Conservation (phyloP, 768 basidiomycete species). For the Russula dissimulans region DNA sequence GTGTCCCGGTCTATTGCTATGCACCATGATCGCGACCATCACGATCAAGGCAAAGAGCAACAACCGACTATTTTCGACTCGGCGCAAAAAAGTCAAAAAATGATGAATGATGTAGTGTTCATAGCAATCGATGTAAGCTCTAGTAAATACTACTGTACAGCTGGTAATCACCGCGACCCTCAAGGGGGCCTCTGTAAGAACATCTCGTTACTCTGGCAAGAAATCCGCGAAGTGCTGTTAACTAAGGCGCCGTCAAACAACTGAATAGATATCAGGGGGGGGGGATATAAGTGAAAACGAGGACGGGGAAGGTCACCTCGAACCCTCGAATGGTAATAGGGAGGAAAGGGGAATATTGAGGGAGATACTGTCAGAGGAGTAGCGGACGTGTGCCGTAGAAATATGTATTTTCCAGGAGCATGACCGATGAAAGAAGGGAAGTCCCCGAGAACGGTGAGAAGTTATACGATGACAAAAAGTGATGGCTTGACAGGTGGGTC, state of each 20-base stretch:
- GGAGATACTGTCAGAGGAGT: neutral
- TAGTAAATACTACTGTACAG: conserved; percentile 19
- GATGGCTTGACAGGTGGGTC: conserved; percentile 10
- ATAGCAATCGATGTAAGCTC: conserved; percentile 18
- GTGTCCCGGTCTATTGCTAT: neutral
- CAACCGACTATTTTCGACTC: neutral
- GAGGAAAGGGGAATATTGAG: neutral
- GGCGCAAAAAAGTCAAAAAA: neutral
- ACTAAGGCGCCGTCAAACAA: conserved; percentile 15
- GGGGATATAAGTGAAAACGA: conserved; percentile 18
- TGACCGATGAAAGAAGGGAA: conserved; percentile 3
- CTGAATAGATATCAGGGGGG: conserved; percentile 11
- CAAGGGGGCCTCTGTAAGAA: conserved; percentile 16
- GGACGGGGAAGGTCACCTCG: neutral
- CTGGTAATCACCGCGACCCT: conserved; percentile 14
- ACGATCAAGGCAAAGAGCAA: neutral
- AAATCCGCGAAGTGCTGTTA: conserved; percentile 19
- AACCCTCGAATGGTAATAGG: neutral
- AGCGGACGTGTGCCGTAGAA: conserved; percentile 2
- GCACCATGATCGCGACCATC: neutral
- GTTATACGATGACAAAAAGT: conserved; percentile 7
- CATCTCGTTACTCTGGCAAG: conserved; percentile 19
- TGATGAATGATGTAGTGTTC: conserved; percentile 8
- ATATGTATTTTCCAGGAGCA: conserved; percentile 10
- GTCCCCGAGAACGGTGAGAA: conserved; percentile 4